Evolutionary conservation across 352 stramenopile species (phyloP).

Genomic region (Pythium guiyangense): DNA sequence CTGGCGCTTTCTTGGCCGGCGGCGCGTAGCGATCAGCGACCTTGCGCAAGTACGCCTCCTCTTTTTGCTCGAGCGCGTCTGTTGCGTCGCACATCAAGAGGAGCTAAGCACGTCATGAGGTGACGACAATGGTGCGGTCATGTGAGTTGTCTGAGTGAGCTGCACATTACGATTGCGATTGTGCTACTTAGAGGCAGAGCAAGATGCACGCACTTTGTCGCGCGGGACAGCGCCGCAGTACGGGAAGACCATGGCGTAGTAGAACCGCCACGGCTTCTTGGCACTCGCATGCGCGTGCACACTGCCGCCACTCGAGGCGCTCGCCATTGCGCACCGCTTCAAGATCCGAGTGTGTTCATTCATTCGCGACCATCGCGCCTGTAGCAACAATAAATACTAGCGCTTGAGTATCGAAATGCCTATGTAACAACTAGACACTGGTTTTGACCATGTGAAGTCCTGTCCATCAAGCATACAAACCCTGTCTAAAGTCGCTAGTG

Average conservation of each 20-base stretch:
- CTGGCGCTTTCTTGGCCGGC: conserved; percentile 11
- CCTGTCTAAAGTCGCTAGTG: background rate
- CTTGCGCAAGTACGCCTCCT: conserved; percentile 45
- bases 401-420: background rate
- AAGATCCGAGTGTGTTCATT: conserved; percentile 20
- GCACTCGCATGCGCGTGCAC: conserved; percentile 3
- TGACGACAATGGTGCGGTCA: background rate
- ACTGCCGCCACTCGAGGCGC: conserved; percentile 8
- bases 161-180: background rate
- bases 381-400: background rate
- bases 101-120: conserved; percentile 21
- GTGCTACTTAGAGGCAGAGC: background rate
- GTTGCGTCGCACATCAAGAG: conserved; percentile 42
- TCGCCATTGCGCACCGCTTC: conserved; percentile 19
- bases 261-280: conserved; percentile 70
- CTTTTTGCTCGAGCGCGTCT: conserved; percentile 31
- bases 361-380: background rate
- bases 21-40: conserved; percentile 27
- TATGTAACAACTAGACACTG: background rate
- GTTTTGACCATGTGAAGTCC: background rate
- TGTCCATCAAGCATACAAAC: background rate
- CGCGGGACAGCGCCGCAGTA: conserved; percentile 22
- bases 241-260: conserved; percentile 58
- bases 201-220: conserved; percentile 34
- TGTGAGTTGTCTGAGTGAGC: too few relatives aligned